phyloP scores from a whole-genome alignment of 352 stramenopile genomes.

The Globisporangium perplexum region DNA sequence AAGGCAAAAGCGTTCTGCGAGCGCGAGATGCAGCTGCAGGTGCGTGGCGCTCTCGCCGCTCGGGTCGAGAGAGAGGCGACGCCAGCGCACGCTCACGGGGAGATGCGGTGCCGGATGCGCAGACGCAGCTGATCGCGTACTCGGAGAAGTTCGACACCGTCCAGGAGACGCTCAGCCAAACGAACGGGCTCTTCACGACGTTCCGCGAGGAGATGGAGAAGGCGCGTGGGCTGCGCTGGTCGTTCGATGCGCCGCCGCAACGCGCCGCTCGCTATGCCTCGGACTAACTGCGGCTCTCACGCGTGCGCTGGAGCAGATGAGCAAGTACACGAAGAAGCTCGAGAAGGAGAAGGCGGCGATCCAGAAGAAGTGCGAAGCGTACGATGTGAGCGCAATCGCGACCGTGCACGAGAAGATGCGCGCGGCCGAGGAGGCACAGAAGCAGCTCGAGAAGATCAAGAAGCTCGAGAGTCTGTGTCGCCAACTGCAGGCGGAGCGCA shows the following conservation, averaged over 20 bases:
- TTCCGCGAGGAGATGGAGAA: slow-evolving; percentile 87
- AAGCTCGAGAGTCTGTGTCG: slow-evolving; percentile 81
- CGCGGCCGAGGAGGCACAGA: slow-evolving; percentile 51
- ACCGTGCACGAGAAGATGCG: slow-evolving; percentile 71
- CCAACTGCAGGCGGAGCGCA: slow-evolving; percentile 76
- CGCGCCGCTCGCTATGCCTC: too few relatives aligned
- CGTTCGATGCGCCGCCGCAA: too few relatives aligned
- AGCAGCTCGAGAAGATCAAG: slow-evolving; percentile 75
- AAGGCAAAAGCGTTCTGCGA: slow-evolving; percentile 81
- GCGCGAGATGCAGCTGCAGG: slow-evolving; percentile 66
- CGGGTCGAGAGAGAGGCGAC: too few relatives aligned
- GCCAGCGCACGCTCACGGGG: neutral
- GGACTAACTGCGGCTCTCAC: too few relatives aligned
- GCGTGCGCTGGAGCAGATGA: slow-evolving; percentile 55
- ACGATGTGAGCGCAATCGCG: slow-evolving; percentile 71
- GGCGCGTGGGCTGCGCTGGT: slow-evolving; percentile 13
- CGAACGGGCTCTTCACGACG: slow-evolving; percentile 81
- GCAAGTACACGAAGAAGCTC: slow-evolving; percentile 81
- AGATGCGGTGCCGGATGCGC: neutral
- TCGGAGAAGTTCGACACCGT: slow-evolving; percentile 84
- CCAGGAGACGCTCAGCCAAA: slow-evolving; percentile 81
- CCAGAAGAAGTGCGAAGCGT: slow-evolving; percentile 77
- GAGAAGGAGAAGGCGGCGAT: slow-evolving; percentile 82
- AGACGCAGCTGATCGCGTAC: slow-evolving; percentile 74
- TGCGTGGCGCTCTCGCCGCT: slow-evolving; percentile 3